Evolutionary conservation across 495 filamentous ascomycete genomes (phyloP).

Genomic region (Aspergillus incahuasiensis): DNA sequence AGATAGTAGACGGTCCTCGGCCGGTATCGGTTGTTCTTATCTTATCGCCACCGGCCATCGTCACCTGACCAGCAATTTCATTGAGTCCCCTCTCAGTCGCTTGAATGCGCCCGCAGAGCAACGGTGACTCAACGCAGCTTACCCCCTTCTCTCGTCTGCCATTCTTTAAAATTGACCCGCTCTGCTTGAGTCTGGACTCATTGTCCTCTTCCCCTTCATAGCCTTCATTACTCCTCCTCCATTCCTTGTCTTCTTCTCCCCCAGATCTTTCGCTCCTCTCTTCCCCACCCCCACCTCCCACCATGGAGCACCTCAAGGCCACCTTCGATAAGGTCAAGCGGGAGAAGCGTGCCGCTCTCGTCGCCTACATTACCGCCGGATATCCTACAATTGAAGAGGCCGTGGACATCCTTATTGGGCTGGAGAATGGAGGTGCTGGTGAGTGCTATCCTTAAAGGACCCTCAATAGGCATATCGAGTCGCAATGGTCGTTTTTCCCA

Average conservation of each 20-base stretch:
- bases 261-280: slow-evolving; percentile 12
- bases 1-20: not conserved
- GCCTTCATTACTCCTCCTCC: not conserved
- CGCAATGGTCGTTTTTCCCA: not conserved
- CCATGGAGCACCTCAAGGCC: slow-evolving; percentile 75
- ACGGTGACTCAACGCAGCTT: slow-evolving; percentile 14
- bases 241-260: not conserved
- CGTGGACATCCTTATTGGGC: slow-evolving; percentile 74
- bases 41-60: slow-evolving; percentile 23
- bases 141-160: not conserved
- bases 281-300: slow-evolving; percentile 20
- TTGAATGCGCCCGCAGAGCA: not conserved
- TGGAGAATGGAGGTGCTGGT: slow-evolving; percentile 94
- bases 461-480: slow-evolving; percentile 1
- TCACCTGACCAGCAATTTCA: slow-evolving; percentile 18
- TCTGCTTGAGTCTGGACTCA: not conserved
- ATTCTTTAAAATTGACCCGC: not conserved
- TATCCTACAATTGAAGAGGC: slow-evolving; percentile 82
- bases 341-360: slow-evolving; percentile 62
- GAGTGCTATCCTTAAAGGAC: slow-evolving; percentile 20
- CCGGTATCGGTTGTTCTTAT: slow-evolving; percentile 12
- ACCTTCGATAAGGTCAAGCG: slow-evolving; percentile 87
- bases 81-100: not conserved
- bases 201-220: not conserved
- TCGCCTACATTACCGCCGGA: slow-evolving; percentile 95